Conservation (phyloP, 441 rosid species). For the Arabidopsis hybrid region DNA sequence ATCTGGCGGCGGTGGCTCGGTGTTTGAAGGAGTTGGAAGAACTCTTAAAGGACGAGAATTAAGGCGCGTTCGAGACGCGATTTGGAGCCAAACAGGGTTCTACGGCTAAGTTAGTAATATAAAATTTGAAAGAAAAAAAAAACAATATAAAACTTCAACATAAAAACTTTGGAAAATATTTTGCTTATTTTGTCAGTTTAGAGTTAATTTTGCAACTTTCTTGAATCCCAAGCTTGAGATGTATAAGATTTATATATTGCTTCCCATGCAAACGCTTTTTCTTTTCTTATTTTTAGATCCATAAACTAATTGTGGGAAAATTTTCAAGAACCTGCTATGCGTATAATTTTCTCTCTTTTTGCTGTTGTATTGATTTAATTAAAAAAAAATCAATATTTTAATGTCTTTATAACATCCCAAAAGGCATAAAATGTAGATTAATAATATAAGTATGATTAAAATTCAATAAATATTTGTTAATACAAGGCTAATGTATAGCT, state of each 20-base stretch:
- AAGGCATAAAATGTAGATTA: neutral
- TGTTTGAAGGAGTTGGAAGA: constrained; percentile 81
- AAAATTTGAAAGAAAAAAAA: neutral
- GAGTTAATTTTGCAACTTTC: constrained; percentile 37
- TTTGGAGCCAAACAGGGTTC: constrained; percentile 92
- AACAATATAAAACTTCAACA: constrained; percentile 6
- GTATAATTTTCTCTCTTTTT: neutral
- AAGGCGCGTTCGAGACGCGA: constrained; percentile 81
- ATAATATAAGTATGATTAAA: constrained; percentile 8
- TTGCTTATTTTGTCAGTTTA: constrained; percentile 34
- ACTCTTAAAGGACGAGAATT: constrained; percentile 84
- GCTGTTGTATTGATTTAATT: neutral
- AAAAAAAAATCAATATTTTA: neutral
- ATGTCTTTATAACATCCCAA: neutral
- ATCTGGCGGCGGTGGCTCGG: constrained; percentile 63
- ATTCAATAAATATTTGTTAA: neutral
- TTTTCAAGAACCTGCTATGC: constrained; percentile 18
- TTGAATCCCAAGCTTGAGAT: constrained; percentile 44
- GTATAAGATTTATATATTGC: constrained; percentile 30
- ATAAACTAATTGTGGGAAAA: constrained; percentile 7
- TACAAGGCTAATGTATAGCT: neutral
- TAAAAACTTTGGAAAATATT: neutral
- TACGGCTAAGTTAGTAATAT: constrained; percentile 59
- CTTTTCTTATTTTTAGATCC: neutral
- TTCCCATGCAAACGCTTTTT: constrained; percentile 40